Base-by-base conservation (phyloP, 2,329 filamentous ascomycete species). In the Volutella citrinella region DNA sequence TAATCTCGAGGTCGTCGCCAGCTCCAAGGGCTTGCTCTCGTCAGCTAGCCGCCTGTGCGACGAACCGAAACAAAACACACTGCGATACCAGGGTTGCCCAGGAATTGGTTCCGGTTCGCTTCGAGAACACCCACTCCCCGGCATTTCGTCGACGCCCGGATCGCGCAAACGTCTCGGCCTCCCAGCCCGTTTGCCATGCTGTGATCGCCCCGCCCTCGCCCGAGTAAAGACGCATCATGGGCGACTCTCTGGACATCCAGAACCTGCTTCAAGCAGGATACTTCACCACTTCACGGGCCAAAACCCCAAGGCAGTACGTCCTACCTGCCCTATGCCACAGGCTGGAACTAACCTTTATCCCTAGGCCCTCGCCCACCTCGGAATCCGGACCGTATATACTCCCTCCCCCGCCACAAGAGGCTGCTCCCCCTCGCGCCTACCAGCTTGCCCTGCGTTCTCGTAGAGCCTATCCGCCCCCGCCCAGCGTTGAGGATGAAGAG, bases 401-500 rank as follows among this genome's bases (percentile, higher is more conserved):
- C 15, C 27, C 46, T 26, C 36, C 49, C n/a, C 27, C 51, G 16
- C 34, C 48, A 13, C 39, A 50, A 32, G 33, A 52, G 15, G 25
- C 40, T 27, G 24, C 43, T 35, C 32, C 40, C 26, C 26, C 45
- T 11, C 45, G 47, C 13, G 28, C 40, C 9, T 42, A 40, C 18
- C 46, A 50, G 19, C 28, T 40, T 16, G 25, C 33, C 26, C 26
- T 40, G 27, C 48, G 48, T 26, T 28, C 34, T 23, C 35, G 52
- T 26, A 59, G 43, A 34, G 51, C 57, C 40, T 70, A 67, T 54
- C 80, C 82, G 6, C 83, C 82, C 3, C 68, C 69, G 13, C 81
- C 84, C 5, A 79, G 61, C 21, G 82, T 83, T 29, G 84, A 90
- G 56, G 84, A 89, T 54, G 84, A 87, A 56, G 64, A 56, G 12